Percentiles rank a stretch among this genome's conserved stretches.
Evolutionary conservation across 306 rosid genomes (phyloP).

Genomic region (Amphicarpaea edgeworthii): DNA sequence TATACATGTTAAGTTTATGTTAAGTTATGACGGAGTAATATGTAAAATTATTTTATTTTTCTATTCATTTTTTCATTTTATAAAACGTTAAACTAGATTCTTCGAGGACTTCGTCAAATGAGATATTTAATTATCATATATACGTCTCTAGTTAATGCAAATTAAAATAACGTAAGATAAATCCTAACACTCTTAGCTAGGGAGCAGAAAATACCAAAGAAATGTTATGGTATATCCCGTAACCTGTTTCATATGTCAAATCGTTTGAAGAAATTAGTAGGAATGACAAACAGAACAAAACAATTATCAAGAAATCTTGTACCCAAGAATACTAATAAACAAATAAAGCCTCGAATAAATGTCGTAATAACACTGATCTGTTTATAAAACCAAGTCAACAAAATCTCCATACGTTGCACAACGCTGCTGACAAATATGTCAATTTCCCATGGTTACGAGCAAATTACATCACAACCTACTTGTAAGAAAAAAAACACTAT

Average conservation of each 20-base stretch:
- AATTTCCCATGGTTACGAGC: background rate
- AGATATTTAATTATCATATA: background rate
- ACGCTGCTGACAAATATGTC: background rate
- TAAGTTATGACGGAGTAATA: no score
- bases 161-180: background rate
- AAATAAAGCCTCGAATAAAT: background rate
- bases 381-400: background rate
- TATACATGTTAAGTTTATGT: no score
- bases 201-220: background rate
- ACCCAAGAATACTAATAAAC: background rate
- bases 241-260: background rate
- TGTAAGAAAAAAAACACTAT: background rate
- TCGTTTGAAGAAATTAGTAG: background rate
- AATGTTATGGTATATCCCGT: background rate
- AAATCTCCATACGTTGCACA: constrained; percentile 6
- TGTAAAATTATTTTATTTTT: no score
- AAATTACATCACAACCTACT: background rate
- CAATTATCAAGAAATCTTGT: constrained; percentile 3
- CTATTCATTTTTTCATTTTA: no score
- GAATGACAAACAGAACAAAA: background rate
- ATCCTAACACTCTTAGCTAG: background rate
- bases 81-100: background rate
- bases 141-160: background rate
- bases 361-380: no score
- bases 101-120: background rate